Evolutionary conservation across 176 grass and related monocot species (phyloP).

Genomic region (Secale cereale): DNA sequence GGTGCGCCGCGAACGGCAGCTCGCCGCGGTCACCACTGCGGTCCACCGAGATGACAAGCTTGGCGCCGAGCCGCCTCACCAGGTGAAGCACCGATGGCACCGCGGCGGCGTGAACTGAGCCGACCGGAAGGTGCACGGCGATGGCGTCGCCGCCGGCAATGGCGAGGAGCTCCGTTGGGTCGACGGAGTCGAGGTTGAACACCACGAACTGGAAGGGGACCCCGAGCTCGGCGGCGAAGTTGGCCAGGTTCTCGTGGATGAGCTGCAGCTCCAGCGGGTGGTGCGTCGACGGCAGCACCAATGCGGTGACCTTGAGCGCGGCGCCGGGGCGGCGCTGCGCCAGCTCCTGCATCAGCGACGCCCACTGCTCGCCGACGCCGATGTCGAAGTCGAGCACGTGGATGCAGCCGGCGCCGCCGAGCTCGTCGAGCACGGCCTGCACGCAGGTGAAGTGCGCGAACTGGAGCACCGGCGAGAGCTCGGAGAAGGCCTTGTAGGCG

Average conservation of each 20-base stretch:
- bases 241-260: slow-evolving; percentile 55
- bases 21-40: slow-evolving; percentile 49
- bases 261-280: slow-evolving; percentile 67
- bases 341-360: slow-evolving; percentile 80
- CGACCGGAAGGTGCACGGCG: slow-evolving; percentile 65
- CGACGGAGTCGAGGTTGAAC: slow-evolving; percentile 47
- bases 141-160: slow-evolving; percentile 43
- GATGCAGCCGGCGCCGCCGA: slow-evolving; percentile 46
- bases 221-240: slow-evolving; percentile 41
- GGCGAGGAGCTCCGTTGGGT: slow-evolving; percentile 40
- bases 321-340: slow-evolving; percentile 37
- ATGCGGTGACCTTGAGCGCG: slow-evolving; percentile 58
- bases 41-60: slow-evolving; percentile 66
- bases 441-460: slow-evolving; percentile 84
- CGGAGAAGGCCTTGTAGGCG: slow-evolving; percentile 78
- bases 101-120: slow-evolving; percentile 26
- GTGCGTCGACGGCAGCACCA: slow-evolving; percentile 42
- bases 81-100: slow-evolving; percentile 58
- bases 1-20: slow-evolving; percentile 53
- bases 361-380: slow-evolving; percentile 75
- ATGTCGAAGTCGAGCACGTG: slow-evolving; percentile 90
- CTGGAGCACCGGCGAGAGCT: slow-evolving; percentile 62
- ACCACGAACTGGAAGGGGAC: slow-evolving; percentile 60
- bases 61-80: slow-evolving; percentile 55
- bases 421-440: slow-evolving; percentile 73